phyloP scores from a whole-genome alignment of 2,329 filamentous ascomycete genomes.

The Aspergillus clavatus region DNA sequence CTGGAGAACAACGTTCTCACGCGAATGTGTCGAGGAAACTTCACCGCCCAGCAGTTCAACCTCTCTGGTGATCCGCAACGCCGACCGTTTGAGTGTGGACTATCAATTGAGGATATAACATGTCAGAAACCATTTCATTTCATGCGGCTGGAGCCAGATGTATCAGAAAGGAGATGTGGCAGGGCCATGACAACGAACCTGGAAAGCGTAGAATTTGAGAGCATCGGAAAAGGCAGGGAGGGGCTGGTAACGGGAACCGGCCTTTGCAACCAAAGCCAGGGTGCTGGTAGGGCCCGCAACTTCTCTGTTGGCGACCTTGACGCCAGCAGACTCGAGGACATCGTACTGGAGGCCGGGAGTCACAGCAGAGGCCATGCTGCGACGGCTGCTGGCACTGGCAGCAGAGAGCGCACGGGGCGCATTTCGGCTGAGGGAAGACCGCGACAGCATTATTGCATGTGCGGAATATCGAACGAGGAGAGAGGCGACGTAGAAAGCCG shows the following conservation, averaged over 20 bases:
- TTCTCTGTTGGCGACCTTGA: constrained; percentile 92
- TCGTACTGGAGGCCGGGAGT: constrained; percentile 81
- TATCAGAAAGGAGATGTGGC: constrained; percentile 14
- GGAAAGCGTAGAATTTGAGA: constrained; percentile 94
- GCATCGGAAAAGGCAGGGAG: constrained; percentile 84
- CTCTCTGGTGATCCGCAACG: constrained; percentile 89
- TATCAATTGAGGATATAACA: constrained; percentile 47
- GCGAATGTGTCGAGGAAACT: constrained; percentile 81
- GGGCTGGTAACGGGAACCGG: constrained; percentile 87
- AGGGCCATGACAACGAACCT: constrained; percentile 54
- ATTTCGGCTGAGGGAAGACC: constrained; percentile 60
- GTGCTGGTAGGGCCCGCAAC: constrained; percentile 82
- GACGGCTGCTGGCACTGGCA: constrained; percentile 47
- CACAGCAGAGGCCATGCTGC: constrained; percentile 60
- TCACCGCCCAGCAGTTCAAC: constrained; percentile 90
- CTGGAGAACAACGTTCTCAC: constrained; percentile 87
- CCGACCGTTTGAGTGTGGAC: constrained; percentile 77
- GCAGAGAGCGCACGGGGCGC: constrained; percentile 60
- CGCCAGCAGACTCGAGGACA: constrained; percentile 74
- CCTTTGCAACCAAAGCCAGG: constrained; percentile 87
- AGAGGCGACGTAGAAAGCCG: constrained; percentile 29
- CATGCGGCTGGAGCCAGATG: not conserved
- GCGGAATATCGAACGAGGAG: constrained; percentile 48
- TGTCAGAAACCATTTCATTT: constrained; percentile 9
- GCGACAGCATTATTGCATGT: constrained; percentile 62